A percentile compares a stretch with the other conserved stretches of the same genome.
These are phyloP conservation scores for Jasminum sambac DNA, from an alignment of 257 asterid genomes.

Conservation along the genomic window DNA sequence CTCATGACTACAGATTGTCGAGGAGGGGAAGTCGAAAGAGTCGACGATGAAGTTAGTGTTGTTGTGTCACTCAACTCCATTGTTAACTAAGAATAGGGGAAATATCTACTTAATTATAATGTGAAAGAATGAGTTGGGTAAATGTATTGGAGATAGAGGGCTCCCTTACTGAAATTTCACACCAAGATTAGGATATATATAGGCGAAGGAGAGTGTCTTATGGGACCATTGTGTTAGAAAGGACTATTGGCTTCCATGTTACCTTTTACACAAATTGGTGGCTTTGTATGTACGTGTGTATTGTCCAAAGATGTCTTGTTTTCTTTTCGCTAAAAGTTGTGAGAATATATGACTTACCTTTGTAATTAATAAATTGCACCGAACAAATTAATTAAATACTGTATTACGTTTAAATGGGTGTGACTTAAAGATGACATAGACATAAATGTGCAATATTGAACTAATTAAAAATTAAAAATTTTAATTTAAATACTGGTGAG, in stretches of 20 bases:
- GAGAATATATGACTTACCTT: background rate
- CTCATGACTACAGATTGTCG: constrained; percentile 31
- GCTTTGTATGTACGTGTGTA: background rate
- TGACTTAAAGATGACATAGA: too few relatives aligned
- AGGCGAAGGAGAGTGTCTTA: background rate
- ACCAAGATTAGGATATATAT: background rate
- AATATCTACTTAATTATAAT: background rate
- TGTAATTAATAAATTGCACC: background rate
- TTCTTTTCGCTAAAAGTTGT: background rate
- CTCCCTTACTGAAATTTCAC: background rate
- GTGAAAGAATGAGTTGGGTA: background rate
- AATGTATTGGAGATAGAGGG: background rate
- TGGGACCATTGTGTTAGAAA: background rate
- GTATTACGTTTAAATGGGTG: too few relatives aligned
- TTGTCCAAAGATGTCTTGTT: background rate
- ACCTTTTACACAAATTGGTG: background rate
- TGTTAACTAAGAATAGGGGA: too few relatives aligned
- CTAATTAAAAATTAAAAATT: too few relatives aligned
- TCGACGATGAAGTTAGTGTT: constrained; percentile 21
- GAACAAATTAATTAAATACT: background rate
- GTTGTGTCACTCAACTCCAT: constrained; percentile 27
- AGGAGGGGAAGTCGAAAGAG: constrained; percentile 18
- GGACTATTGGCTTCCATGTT: background rate
- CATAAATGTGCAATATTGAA: too few relatives aligned
- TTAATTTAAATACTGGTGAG: too few relatives aligned